Base-by-base conservation (phyloP, 1,284 basidiomycete genomes). In the Pseudozyma pruni region DNA sequence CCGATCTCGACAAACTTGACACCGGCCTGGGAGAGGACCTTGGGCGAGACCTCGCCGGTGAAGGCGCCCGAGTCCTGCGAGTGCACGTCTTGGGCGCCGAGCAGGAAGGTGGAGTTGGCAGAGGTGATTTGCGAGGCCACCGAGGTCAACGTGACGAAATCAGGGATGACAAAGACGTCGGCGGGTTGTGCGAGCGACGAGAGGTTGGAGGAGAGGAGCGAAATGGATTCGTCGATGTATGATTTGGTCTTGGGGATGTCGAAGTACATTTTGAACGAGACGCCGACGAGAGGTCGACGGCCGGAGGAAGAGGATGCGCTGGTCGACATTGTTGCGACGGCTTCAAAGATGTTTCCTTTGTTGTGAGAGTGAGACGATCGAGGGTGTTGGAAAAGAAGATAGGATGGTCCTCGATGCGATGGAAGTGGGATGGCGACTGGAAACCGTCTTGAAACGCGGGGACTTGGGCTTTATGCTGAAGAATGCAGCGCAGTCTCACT, bases 201-300 rank as follows among this genome's bases (percentile, higher is more conserved):
- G 4, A 52, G 52, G 1, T 45, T 14, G 2, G 45, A 29, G 4
- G 54, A 34, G 38, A 74, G 44, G 13, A 58, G 53, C 17, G 58
- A 52, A 47, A 72, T 39, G 33, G 58, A 35, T 19, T 48, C 22
- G 20, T 49, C 37, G 27, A 72, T 16, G 27, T 78, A 78, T 2
- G 41, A 17, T 16, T 38, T 48, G 25, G 74, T 78, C 31, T 60
- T 61, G 25, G 57, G 45, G 6, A 76, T 34, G 55, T 80, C 79
- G 60, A 80, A 79, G 74, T 80, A 79, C 78, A 79, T 80, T 49
- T 79, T 79, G 62, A 71, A 66, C 29, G 76, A 78, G 10, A 78
- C 76, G 51, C 76, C 79, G 29, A 80, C 79, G 29, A 80, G 64
- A 19, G 69, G 62, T 27, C 58, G 58, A 35, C 69, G 57, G 8